Evolutionary conservation across 306 rosid species (phyloP), one percentile per base, ranked within the genome.

Genomic region (Cucumis sativus): DNA sequence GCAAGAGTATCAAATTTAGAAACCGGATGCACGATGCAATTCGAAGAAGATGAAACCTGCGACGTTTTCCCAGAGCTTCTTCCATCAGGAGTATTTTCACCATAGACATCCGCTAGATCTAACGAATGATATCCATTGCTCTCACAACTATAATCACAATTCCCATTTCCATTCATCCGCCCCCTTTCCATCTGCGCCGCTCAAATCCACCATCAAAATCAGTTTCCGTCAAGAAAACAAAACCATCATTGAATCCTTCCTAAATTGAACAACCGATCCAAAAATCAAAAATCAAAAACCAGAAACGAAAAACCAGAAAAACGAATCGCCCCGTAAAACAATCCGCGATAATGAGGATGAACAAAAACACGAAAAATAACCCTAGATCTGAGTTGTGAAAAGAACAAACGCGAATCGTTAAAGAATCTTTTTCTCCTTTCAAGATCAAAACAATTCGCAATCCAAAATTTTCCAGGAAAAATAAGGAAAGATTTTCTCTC

Each of bases 1-100:
- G 83, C 98, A 74, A 93, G 88, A 23, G 98, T 93, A 75, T 93
- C 98, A 10, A 87, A 84, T 79, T 93, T 93, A 62, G 97, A 85
- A 33, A 93, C 90, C 47, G 68, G 81, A 73, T 93, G 98, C 57
- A 90, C 82, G 60, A 90, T 91, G 76, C 83, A 86, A 3, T 84
- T 85, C 18, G 81, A 18, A 20, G 82, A 25, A 20, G 87, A 62
- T 69, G 39, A 51, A 77, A 56, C 23, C 51, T 56, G 81, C 74
- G 75, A 71, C 16, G 35, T 37, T 15, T 52, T 78, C 51, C 75
- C 80, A 8, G 72, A 28, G 79, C 72, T 45, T 61, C 58, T 61
- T 77, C 81, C 66, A 52, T 66, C 55, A 14, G 56, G 84, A 43
- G 81, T 71, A 2, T 28, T 79, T 13, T 76, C 83, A 62, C 74